phyloP scores from a whole-genome alignment of 768 basidiomycete genomes.

The Pleurotus giganteus region DNA sequence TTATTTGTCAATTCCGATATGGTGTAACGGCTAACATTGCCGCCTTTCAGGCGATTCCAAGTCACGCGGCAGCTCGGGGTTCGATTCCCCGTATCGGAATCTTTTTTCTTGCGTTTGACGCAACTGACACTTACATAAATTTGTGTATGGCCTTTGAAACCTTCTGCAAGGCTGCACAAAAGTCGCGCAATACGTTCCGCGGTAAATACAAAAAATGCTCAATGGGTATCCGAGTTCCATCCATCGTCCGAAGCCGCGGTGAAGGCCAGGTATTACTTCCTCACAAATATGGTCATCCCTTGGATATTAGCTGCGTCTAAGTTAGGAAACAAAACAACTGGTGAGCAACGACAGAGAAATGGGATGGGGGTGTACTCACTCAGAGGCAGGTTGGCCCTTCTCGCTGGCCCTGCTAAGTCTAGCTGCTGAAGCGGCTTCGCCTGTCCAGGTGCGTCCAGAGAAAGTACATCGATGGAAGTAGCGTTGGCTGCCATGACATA shows the following conservation, averaged over 20 bases:
- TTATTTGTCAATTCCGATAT: conserved; percentile 27
- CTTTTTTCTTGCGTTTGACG: not conserved
- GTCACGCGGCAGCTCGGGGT: conserved; percentile 38
- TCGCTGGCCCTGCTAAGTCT: conserved; percentile 29
- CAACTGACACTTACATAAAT: not conserved
- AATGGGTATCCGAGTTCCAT: too few species aligned
- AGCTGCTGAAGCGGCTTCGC: conserved; percentile 28
- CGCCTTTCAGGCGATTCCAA: too few species aligned
- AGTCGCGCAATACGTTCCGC: too few species aligned
- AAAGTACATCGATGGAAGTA: conserved; percentile 37
- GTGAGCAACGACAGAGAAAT: not conserved
- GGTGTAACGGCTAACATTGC: conserved; percentile 66
- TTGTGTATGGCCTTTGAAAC: not conserved
- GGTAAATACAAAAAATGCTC: too few species aligned
- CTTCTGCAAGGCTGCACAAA: too few species aligned
- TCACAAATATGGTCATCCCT: conserved; percentile 33
- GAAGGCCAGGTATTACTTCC: conserved; percentile 16
- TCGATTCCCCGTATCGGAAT: conserved; percentile 36
- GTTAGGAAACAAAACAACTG: not conserved
- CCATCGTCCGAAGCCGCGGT: too few species aligned
- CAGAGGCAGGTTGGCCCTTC: conserved; percentile 29
- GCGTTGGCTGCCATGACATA: conserved; percentile 37
- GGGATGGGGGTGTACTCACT: conserved; percentile 22
- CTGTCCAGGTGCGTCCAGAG: conserved; percentile 35
- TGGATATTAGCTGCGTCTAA: conserved; percentile 33